Evolutionary conservation across 2,329 filamentous ascomycete species (phyloP).

Genomic region (Didymellaceae sp.): DNA sequence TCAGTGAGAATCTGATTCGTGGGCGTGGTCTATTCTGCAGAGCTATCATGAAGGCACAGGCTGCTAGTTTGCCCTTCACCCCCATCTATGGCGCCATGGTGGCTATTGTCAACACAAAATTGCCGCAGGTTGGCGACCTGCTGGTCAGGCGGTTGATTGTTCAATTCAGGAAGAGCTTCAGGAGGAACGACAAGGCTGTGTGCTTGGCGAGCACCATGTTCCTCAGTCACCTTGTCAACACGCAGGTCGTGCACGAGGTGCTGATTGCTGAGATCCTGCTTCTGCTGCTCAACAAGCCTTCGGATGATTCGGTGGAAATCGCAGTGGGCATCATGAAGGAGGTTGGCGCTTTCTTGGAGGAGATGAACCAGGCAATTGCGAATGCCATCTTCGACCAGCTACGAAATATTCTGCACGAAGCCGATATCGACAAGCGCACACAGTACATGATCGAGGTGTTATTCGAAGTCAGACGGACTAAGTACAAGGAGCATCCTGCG

Average conservation of each 20-base stretch:
- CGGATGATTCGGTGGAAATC: slow-evolving; percentile 97
- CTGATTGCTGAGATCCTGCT: slow-evolving; percentile 90
- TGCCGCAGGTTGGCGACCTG: slow-evolving; percentile 92
- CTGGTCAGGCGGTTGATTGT: slow-evolving; percentile 83
- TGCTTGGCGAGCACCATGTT: slow-evolving; percentile 93
- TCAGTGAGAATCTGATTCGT: slow-evolving; percentile 90
- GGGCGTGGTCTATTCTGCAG: slow-evolving; percentile 92
- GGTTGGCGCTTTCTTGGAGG: slow-evolving; percentile 91
- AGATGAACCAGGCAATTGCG: slow-evolving; percentile 89
- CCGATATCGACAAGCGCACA: slow-evolving; percentile 95
- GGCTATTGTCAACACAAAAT: slow-evolving; percentile 95
- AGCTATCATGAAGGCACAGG: slow-evolving; percentile 98
- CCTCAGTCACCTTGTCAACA: slow-evolving; percentile 92
- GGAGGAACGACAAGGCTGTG: slow-evolving; percentile 95
- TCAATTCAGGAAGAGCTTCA: slow-evolving; percentile 95
- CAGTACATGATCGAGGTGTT: slow-evolving; percentile 99
- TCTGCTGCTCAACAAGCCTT: slow-evolving; percentile 91
- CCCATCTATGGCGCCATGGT: slow-evolving; percentile 96
- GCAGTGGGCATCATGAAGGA: slow-evolving; percentile 92
- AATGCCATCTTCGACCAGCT: slow-evolving; percentile 95
- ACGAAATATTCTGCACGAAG: slow-evolving; percentile 92
- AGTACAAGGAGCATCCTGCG: slow-evolving; percentile 92
- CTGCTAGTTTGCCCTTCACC: slow-evolving; percentile 92
- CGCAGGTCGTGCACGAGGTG: slow-evolving; percentile 94
- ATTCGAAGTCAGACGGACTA: slow-evolving; percentile 95